A percentile compares a stretch with the other conserved stretches of the same genome.
phyloP scores from a whole-genome alignment of 257 asterid genomes.

The Osmanthus fragrans region DNA sequence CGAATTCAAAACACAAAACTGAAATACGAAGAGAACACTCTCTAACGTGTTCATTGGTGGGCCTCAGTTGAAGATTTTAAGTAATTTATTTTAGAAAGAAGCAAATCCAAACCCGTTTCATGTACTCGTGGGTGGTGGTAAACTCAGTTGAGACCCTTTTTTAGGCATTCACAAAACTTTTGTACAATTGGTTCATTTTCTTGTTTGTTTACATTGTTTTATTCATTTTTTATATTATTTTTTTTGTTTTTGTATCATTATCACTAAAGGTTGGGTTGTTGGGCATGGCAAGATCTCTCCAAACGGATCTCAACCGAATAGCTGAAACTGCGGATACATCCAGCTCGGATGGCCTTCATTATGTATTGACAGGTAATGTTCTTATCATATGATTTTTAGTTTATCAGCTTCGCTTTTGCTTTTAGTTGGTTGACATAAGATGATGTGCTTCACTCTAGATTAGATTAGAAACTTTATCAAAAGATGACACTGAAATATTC shows the following conservation, averaged over 20 bases:
- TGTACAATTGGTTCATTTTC: constrained; percentile 1
- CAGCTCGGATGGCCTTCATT: constrained; percentile 83
- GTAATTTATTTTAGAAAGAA: background rate
- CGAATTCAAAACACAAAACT: too few relatives aligned
- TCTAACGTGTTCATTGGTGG: background rate
- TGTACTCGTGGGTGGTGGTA: background rate
- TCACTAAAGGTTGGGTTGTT: constrained; percentile 75
- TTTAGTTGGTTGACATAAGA: background rate
- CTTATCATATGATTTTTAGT: constrained; percentile 10
- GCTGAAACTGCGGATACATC: constrained; percentile 96
- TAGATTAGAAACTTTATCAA: background rate
- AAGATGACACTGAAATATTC: background rate
- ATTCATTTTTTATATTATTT: background rate
- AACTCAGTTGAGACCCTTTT: background rate
- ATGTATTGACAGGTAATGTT: constrained; percentile 81
- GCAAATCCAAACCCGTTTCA: background rate
- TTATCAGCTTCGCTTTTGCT: background rate
- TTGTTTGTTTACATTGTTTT: constrained; percentile 9
- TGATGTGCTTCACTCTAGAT: background rate
- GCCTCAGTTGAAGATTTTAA: background rate
- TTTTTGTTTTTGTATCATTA: background rate
- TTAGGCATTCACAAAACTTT: background rate
- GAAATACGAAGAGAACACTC: too few relatives aligned
- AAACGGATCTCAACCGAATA: constrained; percentile 81
- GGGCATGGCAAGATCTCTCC: constrained; percentile 91